These are phyloP conservation scores for Calocybe gambosa DNA, from an alignment of 1,284 basidiomycete genomes.

Conservation along the genomic window DNA sequence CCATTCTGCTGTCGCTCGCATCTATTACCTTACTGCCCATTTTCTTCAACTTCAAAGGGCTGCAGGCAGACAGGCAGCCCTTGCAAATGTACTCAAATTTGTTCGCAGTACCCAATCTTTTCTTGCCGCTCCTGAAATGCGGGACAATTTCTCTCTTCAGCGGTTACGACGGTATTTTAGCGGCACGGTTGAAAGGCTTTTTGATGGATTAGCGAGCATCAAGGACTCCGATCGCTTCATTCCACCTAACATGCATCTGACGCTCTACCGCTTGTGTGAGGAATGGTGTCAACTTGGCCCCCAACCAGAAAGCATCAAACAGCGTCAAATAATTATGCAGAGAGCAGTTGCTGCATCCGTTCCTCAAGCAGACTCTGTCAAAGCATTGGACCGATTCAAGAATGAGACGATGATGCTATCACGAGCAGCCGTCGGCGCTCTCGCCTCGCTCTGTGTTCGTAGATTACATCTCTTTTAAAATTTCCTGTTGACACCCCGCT, in stretches of 20 bases:
- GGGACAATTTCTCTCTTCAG: slow-evolving; percentile 77
- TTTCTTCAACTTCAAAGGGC: slow-evolving; percentile 70
- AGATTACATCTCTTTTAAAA: neutral
- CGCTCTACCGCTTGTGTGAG: slow-evolving; percentile 82
- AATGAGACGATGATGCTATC: slow-evolving; percentile 71
- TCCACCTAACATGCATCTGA: slow-evolving; percentile 69
- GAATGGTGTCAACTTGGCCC: slow-evolving; percentile 91
- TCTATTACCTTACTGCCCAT: slow-evolving; percentile 82
- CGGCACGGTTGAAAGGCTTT: slow-evolving; percentile 81
- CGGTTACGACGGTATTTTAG: slow-evolving; percentile 87
- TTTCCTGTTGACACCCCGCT: no score
- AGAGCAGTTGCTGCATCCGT: slow-evolving; percentile 56
- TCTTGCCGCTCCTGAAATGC: slow-evolving; percentile 64
- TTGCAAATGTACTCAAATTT: slow-evolving; percentile 81
- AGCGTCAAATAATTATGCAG: slow-evolving; percentile 72
- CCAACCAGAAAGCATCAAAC: slow-evolving; percentile 69
- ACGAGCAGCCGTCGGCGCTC: slow-evolving; percentile 73
- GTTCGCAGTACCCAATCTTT: slow-evolving; percentile 79
- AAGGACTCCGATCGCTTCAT: slow-evolving; percentile 76
- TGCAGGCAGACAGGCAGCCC: slow-evolving; percentile 63
- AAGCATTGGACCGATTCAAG: slow-evolving; percentile 65
- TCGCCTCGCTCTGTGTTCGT: slow-evolving; percentile 83
- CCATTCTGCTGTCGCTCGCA: slow-evolving; percentile 85
- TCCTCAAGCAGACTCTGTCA: slow-evolving; percentile 39
- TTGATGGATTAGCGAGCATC: slow-evolving; percentile 69